Evolutionary conservation across 352 stramenopile genomes (phyloP), one percentile per base, ranked within the genome.

Genomic region (Phytopythium mirpurense): DNA sequence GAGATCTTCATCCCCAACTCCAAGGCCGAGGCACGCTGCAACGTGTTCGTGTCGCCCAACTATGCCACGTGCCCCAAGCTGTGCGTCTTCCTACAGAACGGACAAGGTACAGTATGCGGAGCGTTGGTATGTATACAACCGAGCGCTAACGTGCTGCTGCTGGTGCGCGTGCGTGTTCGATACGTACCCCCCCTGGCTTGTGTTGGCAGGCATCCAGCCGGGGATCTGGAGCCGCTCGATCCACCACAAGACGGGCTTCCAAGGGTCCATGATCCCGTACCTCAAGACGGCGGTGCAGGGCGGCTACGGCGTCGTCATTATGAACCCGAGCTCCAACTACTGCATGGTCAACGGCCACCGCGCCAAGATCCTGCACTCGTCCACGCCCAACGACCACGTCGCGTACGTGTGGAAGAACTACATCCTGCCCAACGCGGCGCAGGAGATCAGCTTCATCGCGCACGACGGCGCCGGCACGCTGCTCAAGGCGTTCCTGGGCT

Each of bases 1-100:
- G 85, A 95, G 64, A 88, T 91, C 49, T 93, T 87, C 60, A 95
- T 95, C 59, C 85, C 85, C 15, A 93, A 91, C 63, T 86, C 81
- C 54, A 92, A 91, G 56, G 85, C 85, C 21, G 83, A 93, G 52
- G 85, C 85, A 41, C 80, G 78, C 32, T 93, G 85, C 66, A 93
- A 83, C 59, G 86, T 95, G 67, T 95, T 95, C 43, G 77, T 91
- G 14, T 90, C 83, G 26, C 55, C 72, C 44, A 91, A 92, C 58
- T 93, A 92, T 57, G 78, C 80, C 3, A 70, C 78, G 42, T 92
- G 83, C 58, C 68, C 78, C 19, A 86, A 88, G 54, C 67, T 95
- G 26, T 92, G 81, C 48, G 62, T 95, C 55, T 95, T 95, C 59
- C 57, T 93, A 58, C 85, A 95, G 60, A 64, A 71, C 3, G 82